Percentiles rank a stretch among this genome's conserved stretches.
Evolutionary conservation across 768 basidiomycete species (phyloP).

Genomic region (Boletellus ananiceps): DNA sequence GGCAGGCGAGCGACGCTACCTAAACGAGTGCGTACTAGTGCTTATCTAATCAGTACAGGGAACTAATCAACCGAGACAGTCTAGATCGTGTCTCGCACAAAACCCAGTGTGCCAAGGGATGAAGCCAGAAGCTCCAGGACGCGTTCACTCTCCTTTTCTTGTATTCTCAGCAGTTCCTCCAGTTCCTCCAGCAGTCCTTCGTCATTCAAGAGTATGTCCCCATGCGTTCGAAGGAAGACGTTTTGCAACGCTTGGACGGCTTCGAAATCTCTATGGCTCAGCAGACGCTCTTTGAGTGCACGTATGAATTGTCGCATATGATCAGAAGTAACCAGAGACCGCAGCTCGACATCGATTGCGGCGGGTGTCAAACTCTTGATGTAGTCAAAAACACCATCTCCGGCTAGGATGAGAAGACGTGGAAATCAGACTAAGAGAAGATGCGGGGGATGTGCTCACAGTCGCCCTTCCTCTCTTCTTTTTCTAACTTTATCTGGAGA

Average conservation of each 20-base stretch:
- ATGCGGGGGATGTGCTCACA: constrained; percentile 49
- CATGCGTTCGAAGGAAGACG: constrained; percentile 82
- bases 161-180: constrained; percentile 56
- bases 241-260: constrained; percentile 85
- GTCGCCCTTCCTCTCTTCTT: constrained; percentile 51
- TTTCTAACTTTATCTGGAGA: constrained; percentile 61
- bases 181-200: constrained; percentile 57
- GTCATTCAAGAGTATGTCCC: constrained; percentile 72
- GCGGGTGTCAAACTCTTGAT: constrained; percentile 87
- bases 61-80: no score
- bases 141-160: constrained; percentile 72
- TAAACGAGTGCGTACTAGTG: neutral
- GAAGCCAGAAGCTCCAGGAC: constrained; percentile 71
- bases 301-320: constrained; percentile 65
- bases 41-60: constrained; percentile 25
- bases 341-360: constrained; percentile 85
- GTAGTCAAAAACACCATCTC: constrained; percentile 79
- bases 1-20: no score
- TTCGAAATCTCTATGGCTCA: constrained; percentile 87
- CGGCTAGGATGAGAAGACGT: constrained; percentile 35
- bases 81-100: constrained; percentile 65
- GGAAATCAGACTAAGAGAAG: constrained; percentile 3
- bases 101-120: constrained; percentile 70
- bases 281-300: constrained; percentile 68
- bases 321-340: constrained; percentile 64